Percentiles rank a stretch among this genome's conserved stretches.
These are phyloP conservation scores for Cinnamomum micranthum DNA, from an alignment of 164 flowering plant genomes.

Conservation along the genomic window DNA sequence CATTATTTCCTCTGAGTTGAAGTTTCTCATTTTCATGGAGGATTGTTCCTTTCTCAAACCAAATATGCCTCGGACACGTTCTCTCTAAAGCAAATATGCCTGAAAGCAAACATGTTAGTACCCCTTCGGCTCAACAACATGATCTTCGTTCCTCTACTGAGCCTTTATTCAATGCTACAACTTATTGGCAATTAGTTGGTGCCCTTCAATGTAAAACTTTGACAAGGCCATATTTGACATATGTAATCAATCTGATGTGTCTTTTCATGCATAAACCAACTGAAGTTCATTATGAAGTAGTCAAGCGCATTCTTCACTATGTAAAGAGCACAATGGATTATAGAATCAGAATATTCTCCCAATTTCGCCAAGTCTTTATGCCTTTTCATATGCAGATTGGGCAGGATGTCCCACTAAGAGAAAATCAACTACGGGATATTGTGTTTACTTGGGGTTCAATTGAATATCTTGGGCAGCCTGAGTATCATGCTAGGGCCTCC, in stretches of 20 bases:
- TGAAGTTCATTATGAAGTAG: not conserved
- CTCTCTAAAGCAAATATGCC: not conserved
- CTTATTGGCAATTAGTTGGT: not conserved
- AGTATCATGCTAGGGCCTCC: not conserved
- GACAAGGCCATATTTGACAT: not conserved
- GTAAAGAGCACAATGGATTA: not conserved
- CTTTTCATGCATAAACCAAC: not conserved
- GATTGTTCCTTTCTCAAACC: not conserved
- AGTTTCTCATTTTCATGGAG: not conserved
- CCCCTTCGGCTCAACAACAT: not conserved
- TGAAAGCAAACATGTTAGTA: not conserved
- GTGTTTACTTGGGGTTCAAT: not conserved
- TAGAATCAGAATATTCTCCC: not conserved
- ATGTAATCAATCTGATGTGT: not conserved
- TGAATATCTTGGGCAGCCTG: not conserved
- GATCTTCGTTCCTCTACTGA: not conserved
- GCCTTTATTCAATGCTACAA: not conserved
- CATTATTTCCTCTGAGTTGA: not conserved
- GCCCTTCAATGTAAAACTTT: not conserved
- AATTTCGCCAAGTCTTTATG: not conserved
- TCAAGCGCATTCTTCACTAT: not conserved
- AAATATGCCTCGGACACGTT: too few species aligned
- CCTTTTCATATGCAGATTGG: not conserved
- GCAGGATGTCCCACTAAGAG: not conserved
- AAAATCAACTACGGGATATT: not conserved